phyloP scores from a whole-genome alignment of 163 green algal genomes.

The Volvox carteri region DNA sequence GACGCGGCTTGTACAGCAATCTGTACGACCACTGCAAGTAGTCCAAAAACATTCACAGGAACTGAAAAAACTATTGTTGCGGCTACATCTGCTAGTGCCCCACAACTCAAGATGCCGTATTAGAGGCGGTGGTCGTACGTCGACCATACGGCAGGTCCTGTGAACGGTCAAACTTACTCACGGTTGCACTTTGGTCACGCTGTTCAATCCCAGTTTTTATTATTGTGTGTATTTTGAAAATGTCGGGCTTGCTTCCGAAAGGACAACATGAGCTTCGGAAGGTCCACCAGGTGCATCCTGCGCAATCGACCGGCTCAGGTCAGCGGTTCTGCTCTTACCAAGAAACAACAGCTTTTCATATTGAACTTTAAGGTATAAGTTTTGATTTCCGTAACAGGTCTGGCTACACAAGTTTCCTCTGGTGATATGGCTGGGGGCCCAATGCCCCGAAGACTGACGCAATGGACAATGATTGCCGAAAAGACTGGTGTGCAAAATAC shows the following conservation, averaged over 20 bases:
- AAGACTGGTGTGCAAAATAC: conserved; percentile 9
- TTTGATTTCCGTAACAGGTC: background rate
- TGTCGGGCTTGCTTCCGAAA: conserved; percentile 3
- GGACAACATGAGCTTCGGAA: background rate
- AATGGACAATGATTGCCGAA: conserved; percentile 28
- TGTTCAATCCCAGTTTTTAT: no score
- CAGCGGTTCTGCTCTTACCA: background rate
- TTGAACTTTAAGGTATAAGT: background rate
- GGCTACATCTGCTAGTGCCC: no score
- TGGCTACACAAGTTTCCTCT: background rate
- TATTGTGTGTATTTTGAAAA: background rate
- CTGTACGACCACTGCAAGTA: no score
- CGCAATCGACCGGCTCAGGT: background rate
- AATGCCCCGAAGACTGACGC: background rate
- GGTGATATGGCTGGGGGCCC: background rate
- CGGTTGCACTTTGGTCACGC: no score
- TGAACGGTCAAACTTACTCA: no score
- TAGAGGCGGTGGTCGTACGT: no score
- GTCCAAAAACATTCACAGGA: no score
- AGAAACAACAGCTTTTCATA: background rate
- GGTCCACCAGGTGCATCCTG: background rate
- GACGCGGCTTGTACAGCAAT: no score
- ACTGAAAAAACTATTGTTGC: no score
- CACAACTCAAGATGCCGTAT: no score
- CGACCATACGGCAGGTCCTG: no score